phyloP scores from a whole-genome alignment of 371 early-diverging fungal genomes.

The Mortierella sp. region DNA sequence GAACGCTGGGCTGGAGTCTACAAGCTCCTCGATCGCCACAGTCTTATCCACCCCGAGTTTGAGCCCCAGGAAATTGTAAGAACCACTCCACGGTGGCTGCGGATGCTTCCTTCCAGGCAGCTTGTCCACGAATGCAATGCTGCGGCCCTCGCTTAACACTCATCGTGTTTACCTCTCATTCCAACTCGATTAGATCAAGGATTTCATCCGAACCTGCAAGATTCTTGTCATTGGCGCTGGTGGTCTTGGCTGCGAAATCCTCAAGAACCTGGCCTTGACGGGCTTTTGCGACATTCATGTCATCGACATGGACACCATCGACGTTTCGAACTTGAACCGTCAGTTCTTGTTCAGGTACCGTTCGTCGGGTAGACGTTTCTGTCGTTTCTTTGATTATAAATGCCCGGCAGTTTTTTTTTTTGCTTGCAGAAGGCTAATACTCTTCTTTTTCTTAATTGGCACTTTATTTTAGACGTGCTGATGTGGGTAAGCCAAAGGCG shows the following conservation, averaged over 20 bases:
- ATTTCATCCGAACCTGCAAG: slow-evolving; percentile 53
- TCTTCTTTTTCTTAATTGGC: background rate
- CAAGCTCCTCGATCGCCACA: slow-evolving; percentile 47
- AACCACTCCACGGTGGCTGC: background rate
- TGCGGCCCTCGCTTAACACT: background rate
- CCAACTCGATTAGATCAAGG: slow-evolving; percentile 36
- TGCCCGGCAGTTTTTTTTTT: background rate
- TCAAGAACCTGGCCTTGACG: slow-evolving; percentile 75
- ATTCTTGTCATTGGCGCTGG: slow-evolving; percentile 72
- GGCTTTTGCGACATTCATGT: slow-evolving; percentile 77
- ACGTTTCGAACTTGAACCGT: slow-evolving; percentile 82
- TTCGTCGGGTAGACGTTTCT: background rate
- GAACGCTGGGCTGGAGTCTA: slow-evolving; percentile 55
- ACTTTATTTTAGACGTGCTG: slow-evolving; percentile 67
- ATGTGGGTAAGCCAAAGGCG: slow-evolving; percentile 89
- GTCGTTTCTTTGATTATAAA: too few species aligned
- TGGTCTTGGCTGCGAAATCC: slow-evolving; percentile 76
- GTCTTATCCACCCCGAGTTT: slow-evolving; percentile 52
- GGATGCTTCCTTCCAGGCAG: background rate
- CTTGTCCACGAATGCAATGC: background rate
- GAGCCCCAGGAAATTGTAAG: slow-evolving; percentile 37
- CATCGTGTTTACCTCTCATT: background rate
- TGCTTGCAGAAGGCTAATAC: background rate
- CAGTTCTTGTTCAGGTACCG: slow-evolving; percentile 78
- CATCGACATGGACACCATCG: slow-evolving; percentile 87